Percentiles rank a stretch among this genome's conserved stretches.
Evolutionary conservation across 495 filamentous ascomycete genomes (phyloP).

Genomic region (Aeminium ludgeri): DNA sequence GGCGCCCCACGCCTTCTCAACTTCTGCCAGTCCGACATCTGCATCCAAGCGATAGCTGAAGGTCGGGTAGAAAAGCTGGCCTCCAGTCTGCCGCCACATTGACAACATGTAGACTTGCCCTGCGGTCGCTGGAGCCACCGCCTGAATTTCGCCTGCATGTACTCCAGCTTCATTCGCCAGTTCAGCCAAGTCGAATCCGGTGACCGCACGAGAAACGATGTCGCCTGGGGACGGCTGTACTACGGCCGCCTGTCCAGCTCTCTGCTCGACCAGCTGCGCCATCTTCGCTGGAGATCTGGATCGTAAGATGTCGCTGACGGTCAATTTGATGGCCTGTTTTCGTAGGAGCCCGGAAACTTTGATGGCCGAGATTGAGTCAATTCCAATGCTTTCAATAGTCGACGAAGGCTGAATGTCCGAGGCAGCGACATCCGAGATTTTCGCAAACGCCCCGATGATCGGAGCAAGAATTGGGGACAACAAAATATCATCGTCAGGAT

Average conservation of each 20-base stretch:
- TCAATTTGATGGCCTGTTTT: conserved; percentile 38
- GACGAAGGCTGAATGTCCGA: conserved; percentile 42
- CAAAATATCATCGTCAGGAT: conserved; percentile 23
- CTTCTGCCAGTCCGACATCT: conserved; percentile 21
- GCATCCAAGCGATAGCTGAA: conserved; percentile 36
- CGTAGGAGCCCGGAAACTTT: conserved; percentile 48
- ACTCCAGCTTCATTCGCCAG: background rate
- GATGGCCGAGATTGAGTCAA: conserved; percentile 84
- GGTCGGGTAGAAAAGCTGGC: conserved; percentile 42
- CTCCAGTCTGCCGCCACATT: conserved; percentile 46
- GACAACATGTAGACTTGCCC: conserved; percentile 59
- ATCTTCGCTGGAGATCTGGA: conserved; percentile 39
- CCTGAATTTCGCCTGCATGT: conserved; percentile 27
- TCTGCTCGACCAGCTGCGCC: conserved; percentile 5
- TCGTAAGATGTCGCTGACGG: conserved; percentile 48
- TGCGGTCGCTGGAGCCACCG: conserved; percentile 43
- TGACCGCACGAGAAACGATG: conserved; percentile 17
- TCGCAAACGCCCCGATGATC: conserved; percentile 45
- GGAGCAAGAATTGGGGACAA: conserved; percentile 24
- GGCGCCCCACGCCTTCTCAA: conserved; percentile 35
- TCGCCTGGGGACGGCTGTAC: conserved; percentile 20
- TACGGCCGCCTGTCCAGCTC: conserved; percentile 16
- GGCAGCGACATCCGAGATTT: conserved; percentile 44
- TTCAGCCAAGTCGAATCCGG: conserved; percentile 20
- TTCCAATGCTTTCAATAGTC: conserved; percentile 67